phyloP scores from a whole-genome alignment of 768 basidiomycete genomes.

The Nevesoporus exiguus region DNA sequence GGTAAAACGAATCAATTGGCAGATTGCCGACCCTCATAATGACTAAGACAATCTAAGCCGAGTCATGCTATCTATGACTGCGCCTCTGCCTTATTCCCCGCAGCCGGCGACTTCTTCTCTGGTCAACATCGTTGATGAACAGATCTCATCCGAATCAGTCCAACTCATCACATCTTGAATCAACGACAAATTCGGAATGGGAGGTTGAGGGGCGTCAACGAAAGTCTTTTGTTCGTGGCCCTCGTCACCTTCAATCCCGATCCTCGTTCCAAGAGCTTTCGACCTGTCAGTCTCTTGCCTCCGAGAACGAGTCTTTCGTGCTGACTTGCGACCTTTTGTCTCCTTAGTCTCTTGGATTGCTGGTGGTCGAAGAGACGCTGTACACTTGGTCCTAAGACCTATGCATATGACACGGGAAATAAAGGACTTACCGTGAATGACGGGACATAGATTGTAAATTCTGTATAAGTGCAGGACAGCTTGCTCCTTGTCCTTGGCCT shows the following conservation, averaged over 20 bases:
- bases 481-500: conserved; percentile 93
- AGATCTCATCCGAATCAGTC: too few relatives aligned
- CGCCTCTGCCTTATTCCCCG: too few relatives aligned
- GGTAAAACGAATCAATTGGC: background rate
- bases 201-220: background rate
- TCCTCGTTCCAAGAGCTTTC: conserved; percentile 1
- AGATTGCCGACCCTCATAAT: conserved; percentile 11
- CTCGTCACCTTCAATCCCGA: conserved; percentile 1
- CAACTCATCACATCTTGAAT: too few relatives aligned
- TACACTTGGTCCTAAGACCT: background rate
- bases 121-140: too few relatives aligned
- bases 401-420: too few relatives aligned
- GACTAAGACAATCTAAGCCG: background rate
- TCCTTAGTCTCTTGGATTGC: conserved; percentile 37
- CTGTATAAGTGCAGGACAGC: conserved; percentile 84
- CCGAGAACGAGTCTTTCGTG: conserved; percentile 26
- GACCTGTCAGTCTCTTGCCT: conserved; percentile 30
- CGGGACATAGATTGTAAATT: conserved; percentile 67
- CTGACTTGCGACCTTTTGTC: conserved; percentile 44
- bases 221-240: background rate
- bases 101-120: too few relatives aligned
- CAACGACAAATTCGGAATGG: too few relatives aligned
- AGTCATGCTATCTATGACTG: background rate
- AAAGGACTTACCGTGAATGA: conserved; percentile 48
- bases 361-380: conserved; percentile 43